Conservation (phyloP, 768 basidiomycete species). For the Termitomyces heimii region DNA sequence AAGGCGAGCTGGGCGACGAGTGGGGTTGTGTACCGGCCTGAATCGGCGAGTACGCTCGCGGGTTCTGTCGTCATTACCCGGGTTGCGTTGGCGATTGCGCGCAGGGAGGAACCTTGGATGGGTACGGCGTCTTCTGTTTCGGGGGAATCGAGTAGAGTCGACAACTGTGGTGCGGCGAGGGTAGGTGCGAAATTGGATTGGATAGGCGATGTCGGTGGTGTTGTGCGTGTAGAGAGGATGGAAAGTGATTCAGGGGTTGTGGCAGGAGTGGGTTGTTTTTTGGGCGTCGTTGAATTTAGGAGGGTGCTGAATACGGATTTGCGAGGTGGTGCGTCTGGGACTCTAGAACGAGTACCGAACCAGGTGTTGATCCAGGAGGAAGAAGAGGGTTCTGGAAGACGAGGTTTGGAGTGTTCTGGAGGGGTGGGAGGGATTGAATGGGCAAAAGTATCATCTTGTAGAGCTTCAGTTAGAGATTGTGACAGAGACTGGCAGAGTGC, state of each 20-base stretch:
- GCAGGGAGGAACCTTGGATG: constrained; percentile 60
- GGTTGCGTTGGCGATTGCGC: constrained; percentile 77
- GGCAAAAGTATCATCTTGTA: constrained; percentile 44
- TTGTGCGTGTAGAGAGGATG: constrained; percentile 22
- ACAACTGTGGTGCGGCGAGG: constrained; percentile 37
- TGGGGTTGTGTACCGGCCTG: constrained; percentile 55
- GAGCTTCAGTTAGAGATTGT: constrained; percentile 51
- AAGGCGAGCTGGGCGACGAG: constrained; percentile 62
- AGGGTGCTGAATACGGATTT: constrained; percentile 65
- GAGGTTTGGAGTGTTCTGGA: too few relatives aligned
- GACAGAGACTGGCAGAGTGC: constrained; percentile 42
- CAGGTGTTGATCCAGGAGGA: constrained; percentile 79
- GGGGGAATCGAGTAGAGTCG: constrained; percentile 33
- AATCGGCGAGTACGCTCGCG: constrained; percentile 66
- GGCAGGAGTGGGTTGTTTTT: constrained; percentile 14
- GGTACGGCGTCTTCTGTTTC: constrained; percentile 22
- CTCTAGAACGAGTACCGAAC: constrained; percentile 38
- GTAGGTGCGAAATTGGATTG: constrained; percentile 31
- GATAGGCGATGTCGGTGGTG: constrained; percentile 29
- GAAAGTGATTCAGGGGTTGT: too few relatives aligned
- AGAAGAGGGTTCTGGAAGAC: too few relatives aligned
- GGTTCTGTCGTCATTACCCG: constrained; percentile 84
- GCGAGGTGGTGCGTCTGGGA: too few relatives aligned
- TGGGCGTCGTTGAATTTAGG: constrained; percentile 40
- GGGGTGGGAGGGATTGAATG: too few relatives aligned